Base-by-base conservation (phyloP, 352 stramenopile genomes). In the Pythium angustatum region DNA sequence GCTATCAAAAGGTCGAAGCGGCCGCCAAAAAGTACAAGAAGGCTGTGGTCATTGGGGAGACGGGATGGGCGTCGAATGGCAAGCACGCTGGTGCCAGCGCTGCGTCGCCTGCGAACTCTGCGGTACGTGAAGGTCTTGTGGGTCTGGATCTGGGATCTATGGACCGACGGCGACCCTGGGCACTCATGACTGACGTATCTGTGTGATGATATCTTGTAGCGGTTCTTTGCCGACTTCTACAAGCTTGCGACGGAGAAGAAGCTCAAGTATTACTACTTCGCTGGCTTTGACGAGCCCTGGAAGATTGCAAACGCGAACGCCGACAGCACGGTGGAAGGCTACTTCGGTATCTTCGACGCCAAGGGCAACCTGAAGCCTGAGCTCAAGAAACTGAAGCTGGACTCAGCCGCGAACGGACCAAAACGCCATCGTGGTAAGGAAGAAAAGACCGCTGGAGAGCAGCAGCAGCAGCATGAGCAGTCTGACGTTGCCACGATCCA, bases 211-310 rank as follows among this genome's bases (percentile, higher is more conserved):
- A n/a, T n/a, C n/a, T n/a, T n/a, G n/a, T n/a, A n/a, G n/a, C n/a
- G n/a, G 49, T 92, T 78, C 68, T 78, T 92, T 33, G 69, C 66
- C 59, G 78, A 90, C 31, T 92, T 92, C 33, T 83, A 85, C 65
- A 64, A 70, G 34, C 60, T 87, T 11, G 83, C 83, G 0, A 63
- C 66, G 45, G 59, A 76, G 53, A 75, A 85, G 34, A 55, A 79
- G 28, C 57, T 84, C 19, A 70, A 62, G 56, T 91, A 90, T 75
- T 91, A 76, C 58, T 91, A 86, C 68, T 91, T 88, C 62, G 77
- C 77, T 21, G 81, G 65, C 48, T 88, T 87, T 52, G 82, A 91
- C 66, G 75, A 80, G 60, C 44, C 66, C 28, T 91, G 81, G 79
- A 87, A 88, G 68, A 64, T 87, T 58, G 59, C 68, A 30, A 78